Base-by-base conservation (phyloP, 225 moss, liverwort and hornwort species). In the Climacium dendroides region DNA sequence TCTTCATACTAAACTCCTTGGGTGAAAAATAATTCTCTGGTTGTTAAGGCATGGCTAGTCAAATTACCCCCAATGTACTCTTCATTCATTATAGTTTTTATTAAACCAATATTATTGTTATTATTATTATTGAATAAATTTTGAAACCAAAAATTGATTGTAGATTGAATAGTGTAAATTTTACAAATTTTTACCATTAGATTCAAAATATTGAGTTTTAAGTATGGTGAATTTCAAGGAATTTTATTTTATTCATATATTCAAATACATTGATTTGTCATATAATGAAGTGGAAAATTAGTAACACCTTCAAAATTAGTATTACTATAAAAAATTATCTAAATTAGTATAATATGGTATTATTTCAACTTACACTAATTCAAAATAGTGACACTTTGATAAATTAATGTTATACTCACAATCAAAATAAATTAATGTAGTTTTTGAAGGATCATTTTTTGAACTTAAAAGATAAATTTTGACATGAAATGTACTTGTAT, bases 401-500 rank as follows among this genome's bases (percentile, higher is more conserved):
- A 69, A 22, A 24, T 39, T 20, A 24, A 37, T 69, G 4, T 69
- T 12, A 39, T 0, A 39, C 1, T 39, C 3, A 39, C 39, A 23
- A 39, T 39, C 3, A 69, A 4, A 6, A 39, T 19, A 22, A 39
- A 24, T 13, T 4, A 15, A 25, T 39, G 41, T 15, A 14, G 1
- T 41, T 70, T 22, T 23, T 69, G 37, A 69, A 39, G 13, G 7
- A 1, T 39, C 1, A 24, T 24, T 13, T 67, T 69, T 69, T 69
- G 7, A 70, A 15, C 14, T 14, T 37, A 2, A 25, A 12, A 24
- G 25, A 5, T 14, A 16, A 71, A 0, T 71, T 28, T 43, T 45
- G 10, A 29, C 0, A 1, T 16, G 2, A 17, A 17, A 10, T 43
- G 10, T 17, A 17, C 5, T 41, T 25, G 1, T 69, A 66, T 0